A percentile compares a stretch with the other conserved stretches of the same genome.
Conservation (phyloP, 73 alveolate genomes). For the Paramecium biaurelia region DNA sequence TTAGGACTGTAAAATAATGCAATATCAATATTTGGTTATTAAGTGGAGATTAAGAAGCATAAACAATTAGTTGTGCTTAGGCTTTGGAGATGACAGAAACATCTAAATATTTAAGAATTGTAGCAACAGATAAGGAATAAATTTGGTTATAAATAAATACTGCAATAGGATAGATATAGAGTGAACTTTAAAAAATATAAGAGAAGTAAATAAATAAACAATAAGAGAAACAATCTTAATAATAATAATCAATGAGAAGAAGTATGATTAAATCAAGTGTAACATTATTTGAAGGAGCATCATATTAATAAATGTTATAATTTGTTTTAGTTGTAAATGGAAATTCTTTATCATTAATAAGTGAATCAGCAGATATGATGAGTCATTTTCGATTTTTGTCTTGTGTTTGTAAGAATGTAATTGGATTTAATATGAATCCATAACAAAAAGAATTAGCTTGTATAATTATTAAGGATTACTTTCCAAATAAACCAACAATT, state of each 20-base stretch:
- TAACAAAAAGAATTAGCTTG: conserved; percentile 20
- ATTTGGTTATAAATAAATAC: not conserved
- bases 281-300: conserved; percentile 10
- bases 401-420: conserved; percentile 45
- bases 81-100: conserved; percentile 25
- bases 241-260: not conserved
- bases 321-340: conserved; percentile 49
- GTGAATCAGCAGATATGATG: not conserved
- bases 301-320: not conserved
- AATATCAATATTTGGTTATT: conserved; percentile 55
- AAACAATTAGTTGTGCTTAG: conserved; percentile 45
- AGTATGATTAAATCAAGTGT: not conserved
- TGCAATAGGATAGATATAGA: not conserved
- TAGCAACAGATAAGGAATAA: not conserved
- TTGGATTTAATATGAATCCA: conserved; percentile 50
- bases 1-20: not conserved
- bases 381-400: conserved; percentile 46
- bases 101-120: not conserved
- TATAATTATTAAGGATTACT: not conserved
- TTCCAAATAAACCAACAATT: conserved; percentile 46
- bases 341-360: not conserved
- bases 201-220: not conserved
- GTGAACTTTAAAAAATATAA: not conserved
- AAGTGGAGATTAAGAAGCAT: conserved; percentile 42
- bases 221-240: not conserved